These are phyloP conservation scores for Infundibulicybe gibba DNA, from an alignment of 768 basidiomycete genomes.

Conservation along the genomic window DNA sequence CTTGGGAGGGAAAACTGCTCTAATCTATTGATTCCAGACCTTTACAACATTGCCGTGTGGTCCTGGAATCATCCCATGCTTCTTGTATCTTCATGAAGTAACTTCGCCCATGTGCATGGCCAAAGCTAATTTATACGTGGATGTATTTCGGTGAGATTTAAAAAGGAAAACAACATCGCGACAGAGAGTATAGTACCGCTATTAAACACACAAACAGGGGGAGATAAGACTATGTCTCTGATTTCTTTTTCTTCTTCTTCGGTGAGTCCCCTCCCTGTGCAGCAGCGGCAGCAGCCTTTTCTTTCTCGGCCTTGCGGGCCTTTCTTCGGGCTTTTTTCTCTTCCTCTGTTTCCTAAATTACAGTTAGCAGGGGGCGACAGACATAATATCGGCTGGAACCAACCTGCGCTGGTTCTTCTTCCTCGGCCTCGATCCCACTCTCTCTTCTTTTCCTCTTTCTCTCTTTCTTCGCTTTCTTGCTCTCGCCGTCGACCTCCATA, in stretches of 20 bases:
- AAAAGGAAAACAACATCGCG: constrained; percentile 10
- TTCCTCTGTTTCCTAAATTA: constrained; percentile 65
- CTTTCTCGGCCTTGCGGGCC: constrained; percentile 77
- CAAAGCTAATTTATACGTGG: too few species aligned
- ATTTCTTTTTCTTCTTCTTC: constrained; percentile 59
- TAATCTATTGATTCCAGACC: too few species aligned
- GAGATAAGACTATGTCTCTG: constrained; percentile 27
- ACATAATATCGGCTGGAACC: constrained; percentile 14
- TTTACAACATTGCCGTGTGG: too few species aligned
- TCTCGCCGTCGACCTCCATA: constrained; percentile 45
- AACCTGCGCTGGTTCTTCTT: constrained; percentile 36
- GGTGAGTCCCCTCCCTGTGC: constrained; percentile 22
- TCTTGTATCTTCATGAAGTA: too few species aligned
- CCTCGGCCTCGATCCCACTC: constrained; percentile 43
- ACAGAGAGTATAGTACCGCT: constrained; percentile 16
- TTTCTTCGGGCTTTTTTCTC: constrained; percentile 80
- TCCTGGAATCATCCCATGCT: too few species aligned
- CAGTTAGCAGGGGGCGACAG: constrained; percentile 5
- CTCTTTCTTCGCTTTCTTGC: constrained; percentile 25
- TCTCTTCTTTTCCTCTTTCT: constrained; percentile 51
- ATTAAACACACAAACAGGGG: constrained; percentile 8
- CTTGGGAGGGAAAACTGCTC: too few species aligned
- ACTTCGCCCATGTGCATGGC: too few species aligned
- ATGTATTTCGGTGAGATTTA: neutral
- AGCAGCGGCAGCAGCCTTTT: constrained; percentile 43